These are phyloP conservation scores for Lipomyces mesembrius DNA, from an alignment of 805 yeast species.

Conservation along the genomic window DNA sequence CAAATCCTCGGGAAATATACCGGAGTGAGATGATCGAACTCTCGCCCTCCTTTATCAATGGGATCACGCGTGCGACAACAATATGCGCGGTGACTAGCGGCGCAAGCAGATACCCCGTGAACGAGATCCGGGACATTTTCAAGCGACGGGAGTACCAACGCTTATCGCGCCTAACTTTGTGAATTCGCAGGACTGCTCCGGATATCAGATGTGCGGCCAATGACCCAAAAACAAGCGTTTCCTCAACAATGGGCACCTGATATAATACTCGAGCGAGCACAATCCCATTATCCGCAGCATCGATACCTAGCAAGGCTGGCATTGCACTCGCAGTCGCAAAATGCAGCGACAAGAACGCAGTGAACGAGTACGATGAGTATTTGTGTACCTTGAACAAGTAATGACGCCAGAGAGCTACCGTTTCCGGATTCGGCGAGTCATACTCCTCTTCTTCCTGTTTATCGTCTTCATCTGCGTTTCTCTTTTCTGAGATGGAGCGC, in stretches of 20 bases:
- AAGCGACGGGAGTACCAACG: constrained; percentile 33
- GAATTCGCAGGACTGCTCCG: constrained; percentile 53
- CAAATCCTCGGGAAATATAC: constrained; percentile 49
- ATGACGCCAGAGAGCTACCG: constrained; percentile 21
- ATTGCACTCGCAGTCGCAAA: constrained; percentile 57
- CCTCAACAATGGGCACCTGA: constrained; percentile 59
- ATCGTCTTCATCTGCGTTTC: constrained; percentile 1
- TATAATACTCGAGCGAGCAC: constrained; percentile 66
- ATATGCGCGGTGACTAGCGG: constrained; percentile 56
- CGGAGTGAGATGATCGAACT: constrained; percentile 59
- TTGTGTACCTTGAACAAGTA: constrained; percentile 51
- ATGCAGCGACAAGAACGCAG: constrained; percentile 63
- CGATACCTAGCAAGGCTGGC: constrained; percentile 53
- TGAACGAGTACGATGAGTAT: constrained; percentile 63
- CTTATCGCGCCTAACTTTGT: constrained; percentile 38
- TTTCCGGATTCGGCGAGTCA: neutral
- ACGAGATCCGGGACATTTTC: constrained; percentile 56
- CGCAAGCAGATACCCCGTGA: constrained; percentile 62
- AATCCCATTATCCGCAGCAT: constrained; percentile 53
- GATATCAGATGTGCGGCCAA: constrained; percentile 55
- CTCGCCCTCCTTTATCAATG: constrained; percentile 66
- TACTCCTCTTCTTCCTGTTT: constrained; percentile 8
- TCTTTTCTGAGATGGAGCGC: neutral
- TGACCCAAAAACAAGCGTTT: constrained; percentile 54
- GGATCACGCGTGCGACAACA: constrained; percentile 54